phyloP scores from a whole-genome alignment of 2,329 filamentous ascomycete genomes.

The Colletotrichum tofieldiae region DNA sequence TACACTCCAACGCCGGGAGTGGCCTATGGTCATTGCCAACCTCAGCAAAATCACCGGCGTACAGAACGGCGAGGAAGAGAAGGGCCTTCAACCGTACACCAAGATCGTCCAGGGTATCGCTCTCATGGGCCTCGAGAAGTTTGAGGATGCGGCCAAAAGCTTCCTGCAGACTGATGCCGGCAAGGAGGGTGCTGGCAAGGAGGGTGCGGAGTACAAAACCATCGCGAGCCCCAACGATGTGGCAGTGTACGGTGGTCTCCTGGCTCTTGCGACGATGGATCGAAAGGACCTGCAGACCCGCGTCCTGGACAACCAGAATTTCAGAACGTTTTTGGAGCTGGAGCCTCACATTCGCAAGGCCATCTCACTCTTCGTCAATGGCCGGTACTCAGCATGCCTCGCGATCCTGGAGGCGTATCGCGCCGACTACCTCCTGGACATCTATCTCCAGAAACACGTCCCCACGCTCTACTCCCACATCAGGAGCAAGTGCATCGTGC shows the following conservation, averaged over 20 bases:
- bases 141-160: conserved; percentile 75
- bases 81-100: conserved; percentile 66
- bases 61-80: conserved; percentile 62
- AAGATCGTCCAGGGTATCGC: conserved; percentile 68
- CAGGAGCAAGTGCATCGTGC: conserved; percentile 91
- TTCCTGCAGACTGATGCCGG: conserved; percentile 76
- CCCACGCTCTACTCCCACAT: conserved; percentile 80
- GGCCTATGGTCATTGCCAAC: conserved; percentile 76
- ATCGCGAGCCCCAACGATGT: conserved; percentile 89
- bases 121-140: conserved; percentile 63
- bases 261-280: conserved; percentile 91
- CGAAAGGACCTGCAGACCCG: conserved; percentile 80
- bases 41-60: conserved; percentile 75
- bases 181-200: conserved; percentile 55
- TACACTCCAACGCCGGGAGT: conserved; percentile 83
- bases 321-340: conserved; percentile 90
- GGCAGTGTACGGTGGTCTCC: conserved; percentile 91
- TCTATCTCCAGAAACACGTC: conserved; percentile 86
- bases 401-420: conserved; percentile 86
- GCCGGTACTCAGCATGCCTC: conserved; percentile 89
- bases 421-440: conserved; percentile 90
- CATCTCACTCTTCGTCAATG: conserved; percentile 89
- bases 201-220: conserved; percentile 72
- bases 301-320: conserved; percentile 85
- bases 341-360: conserved; percentile 96